Percentiles rank a stretch among this genome's conserved stretches.
These are phyloP conservation scores for Candida sp. DNA, from an alignment of 1,139 yeast species.

Conservation along the genomic window DNA sequence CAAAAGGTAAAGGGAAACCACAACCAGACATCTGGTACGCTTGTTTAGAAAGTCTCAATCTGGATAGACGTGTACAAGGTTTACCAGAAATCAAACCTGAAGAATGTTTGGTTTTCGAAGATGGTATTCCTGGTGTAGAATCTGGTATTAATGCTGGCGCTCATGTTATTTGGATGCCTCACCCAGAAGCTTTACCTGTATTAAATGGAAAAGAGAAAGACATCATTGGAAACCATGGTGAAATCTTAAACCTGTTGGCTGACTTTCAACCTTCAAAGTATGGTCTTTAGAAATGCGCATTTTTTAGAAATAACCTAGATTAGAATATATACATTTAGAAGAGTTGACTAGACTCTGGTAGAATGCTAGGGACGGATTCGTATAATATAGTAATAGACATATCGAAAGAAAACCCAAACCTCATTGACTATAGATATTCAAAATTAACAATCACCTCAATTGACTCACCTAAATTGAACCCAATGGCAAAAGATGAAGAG, in stretches of 20 bases:
- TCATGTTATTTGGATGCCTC: slow-evolving; percentile 90
- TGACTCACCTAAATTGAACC: slow-evolving; percentile 12
- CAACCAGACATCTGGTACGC: slow-evolving; percentile 88
- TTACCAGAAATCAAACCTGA: slow-evolving; percentile 54
- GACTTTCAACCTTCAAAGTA: slow-evolving; percentile 55
- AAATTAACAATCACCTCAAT: slow-evolving; percentile 26
- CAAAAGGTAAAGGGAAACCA: slow-evolving; percentile 88
- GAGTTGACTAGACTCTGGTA: background rate
- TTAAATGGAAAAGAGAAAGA: slow-evolving; percentile 42
- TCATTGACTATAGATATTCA: slow-evolving; percentile 32
- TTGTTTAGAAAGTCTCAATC: slow-evolving; percentile 70
- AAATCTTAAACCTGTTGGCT: slow-evolving; percentile 47
- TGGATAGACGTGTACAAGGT: slow-evolving; percentile 28
- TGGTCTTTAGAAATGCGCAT: slow-evolving; percentile 13
- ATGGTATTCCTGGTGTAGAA: slow-evolving; percentile 84
- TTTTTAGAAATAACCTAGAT: background rate
- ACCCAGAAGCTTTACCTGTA: slow-evolving; percentile 59
- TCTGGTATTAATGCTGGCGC: slow-evolving; percentile 87
- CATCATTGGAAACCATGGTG: slow-evolving; percentile 55
- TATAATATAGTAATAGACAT: slow-evolving; percentile 37
- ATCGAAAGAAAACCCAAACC: slow-evolving; percentile 6
- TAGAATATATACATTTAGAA: background rate
- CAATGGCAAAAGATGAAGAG: slow-evolving; percentile 25
- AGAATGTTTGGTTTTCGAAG: slow-evolving; percentile 90
- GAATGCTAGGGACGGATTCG: slow-evolving; percentile 44